phyloP scores from a whole-genome alignment of 441 rosid genomes.

The Croton laevigatus region DNA sequence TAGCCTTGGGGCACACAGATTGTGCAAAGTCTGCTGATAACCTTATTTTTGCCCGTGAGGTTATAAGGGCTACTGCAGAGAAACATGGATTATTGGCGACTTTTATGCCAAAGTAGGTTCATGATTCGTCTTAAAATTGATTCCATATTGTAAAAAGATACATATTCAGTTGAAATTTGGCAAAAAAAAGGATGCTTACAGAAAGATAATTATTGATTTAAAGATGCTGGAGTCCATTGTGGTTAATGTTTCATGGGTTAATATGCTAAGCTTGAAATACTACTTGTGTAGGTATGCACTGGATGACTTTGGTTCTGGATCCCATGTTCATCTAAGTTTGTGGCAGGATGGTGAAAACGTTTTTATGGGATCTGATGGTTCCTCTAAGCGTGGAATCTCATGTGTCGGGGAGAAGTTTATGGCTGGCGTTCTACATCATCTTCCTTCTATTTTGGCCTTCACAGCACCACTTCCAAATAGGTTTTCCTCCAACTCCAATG shows the following conservation, averaged over 20 bases:
- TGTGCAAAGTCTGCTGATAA: constrained; percentile 70
- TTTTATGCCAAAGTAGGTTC: constrained; percentile 84
- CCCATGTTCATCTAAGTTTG: constrained; percentile 89
- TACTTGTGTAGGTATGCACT: constrained; percentile 55
- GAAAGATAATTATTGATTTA: constrained; percentile 2
- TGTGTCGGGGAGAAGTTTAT: constrained; percentile 66
- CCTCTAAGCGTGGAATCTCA: constrained; percentile 75
- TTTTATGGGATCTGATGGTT: constrained; percentile 60
- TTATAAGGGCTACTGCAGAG: constrained; percentile 69
- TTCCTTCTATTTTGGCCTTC: constrained; percentile 82
- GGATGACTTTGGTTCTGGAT: constrained; percentile 93
- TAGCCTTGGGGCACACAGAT: constrained; percentile 59
- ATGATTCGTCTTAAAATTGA: constrained; percentile 9
- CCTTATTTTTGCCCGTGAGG: constrained; percentile 78
- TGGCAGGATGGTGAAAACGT: constrained; percentile 78
- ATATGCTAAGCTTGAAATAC: no score
- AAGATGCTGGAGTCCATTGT: neutral
- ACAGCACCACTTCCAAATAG: constrained; percentile 93
- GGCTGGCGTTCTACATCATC: constrained; percentile 93
- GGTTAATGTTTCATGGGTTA: neutral
- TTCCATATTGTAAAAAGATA: constrained; percentile 8
- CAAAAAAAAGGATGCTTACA: neutral
- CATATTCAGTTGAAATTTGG: constrained; percentile 2
- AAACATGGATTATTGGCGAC: constrained; percentile 83
- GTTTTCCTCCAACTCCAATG: constrained; percentile 30